phyloP scores from a whole-genome alignment of 192 early-diverging fungal species.

The Spinellus fusiger region DNA sequence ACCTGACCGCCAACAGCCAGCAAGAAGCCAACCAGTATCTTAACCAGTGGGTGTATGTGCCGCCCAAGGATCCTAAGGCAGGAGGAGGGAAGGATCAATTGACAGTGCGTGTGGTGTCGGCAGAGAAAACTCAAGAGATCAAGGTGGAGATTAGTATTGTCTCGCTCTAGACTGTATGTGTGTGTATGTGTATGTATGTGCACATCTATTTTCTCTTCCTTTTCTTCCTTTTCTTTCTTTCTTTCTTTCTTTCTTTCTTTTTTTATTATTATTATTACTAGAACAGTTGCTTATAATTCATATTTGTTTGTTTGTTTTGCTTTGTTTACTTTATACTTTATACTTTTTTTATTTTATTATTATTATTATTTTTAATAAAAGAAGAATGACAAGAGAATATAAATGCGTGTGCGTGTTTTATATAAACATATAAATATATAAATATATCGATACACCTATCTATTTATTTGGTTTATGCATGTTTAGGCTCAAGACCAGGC shows the following conservation, averaged over 20 bases:
- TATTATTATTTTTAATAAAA: no score
- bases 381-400: no score
- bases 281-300: no score
- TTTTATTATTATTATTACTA: no score
- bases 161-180: background rate
- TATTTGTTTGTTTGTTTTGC: no score
- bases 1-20: slow-evolving; percentile 11
- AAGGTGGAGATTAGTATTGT: background rate
- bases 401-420: no score
- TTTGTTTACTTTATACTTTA: no score
- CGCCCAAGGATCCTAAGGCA: slow-evolving; percentile 4
- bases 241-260: background rate
- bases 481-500: background rate
- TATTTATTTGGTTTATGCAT: no score
- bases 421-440: no score
- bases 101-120: background rate
- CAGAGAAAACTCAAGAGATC: background rate
- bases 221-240: background rate
- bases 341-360: no score
- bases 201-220: background rate
- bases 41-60: slow-evolving; percentile 23
- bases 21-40: slow-evolving; percentile 27
- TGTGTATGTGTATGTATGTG: background rate
- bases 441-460: no score
- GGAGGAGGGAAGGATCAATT: slow-evolving; percentile 18